A percentile compares a stretch with the other conserved stretches of the same genome.
Conservation (phyloP, 148 eudicot genomes). For the Limonium bicolor region DNA sequence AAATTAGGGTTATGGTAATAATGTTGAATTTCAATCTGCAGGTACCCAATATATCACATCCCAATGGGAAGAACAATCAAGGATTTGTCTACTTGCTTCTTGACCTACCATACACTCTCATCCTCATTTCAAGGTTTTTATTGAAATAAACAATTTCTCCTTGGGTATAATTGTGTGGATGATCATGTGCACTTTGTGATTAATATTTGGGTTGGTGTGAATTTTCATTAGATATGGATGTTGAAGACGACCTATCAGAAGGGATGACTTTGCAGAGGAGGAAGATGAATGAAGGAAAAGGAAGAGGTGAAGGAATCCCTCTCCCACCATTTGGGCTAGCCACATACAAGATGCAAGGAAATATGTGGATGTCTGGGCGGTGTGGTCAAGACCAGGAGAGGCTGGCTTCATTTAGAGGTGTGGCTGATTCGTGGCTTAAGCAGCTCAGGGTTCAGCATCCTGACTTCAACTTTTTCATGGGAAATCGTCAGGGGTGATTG, state of each 20-base stretch:
- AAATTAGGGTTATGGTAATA: too few species aligned
- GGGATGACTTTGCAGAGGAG: too few species aligned
- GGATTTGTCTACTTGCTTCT: conserved; percentile 7
- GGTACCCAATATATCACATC: conserved; percentile 9
- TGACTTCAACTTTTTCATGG: conserved; percentile 77
- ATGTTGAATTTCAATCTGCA: background rate
- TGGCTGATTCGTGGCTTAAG: conserved; percentile 97
- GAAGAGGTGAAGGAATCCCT: conserved; percentile 53
- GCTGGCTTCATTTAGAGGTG: conserved; percentile 56
- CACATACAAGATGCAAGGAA: conserved; percentile 92
- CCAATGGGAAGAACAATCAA: conserved; percentile 4
- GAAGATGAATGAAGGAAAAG: conserved; percentile 18
- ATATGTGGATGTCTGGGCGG: conserved; percentile 48
- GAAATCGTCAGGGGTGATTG: conserved; percentile 47
- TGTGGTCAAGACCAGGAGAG: conserved; percentile 60
- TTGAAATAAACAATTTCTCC: background rate
- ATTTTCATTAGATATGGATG: conserved; percentile 39
- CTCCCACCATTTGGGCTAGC: conserved; percentile 76
- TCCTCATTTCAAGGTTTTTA: conserved; percentile 8
- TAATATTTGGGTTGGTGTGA: background rate
- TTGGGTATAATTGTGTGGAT: background rate
- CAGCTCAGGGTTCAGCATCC: conserved; percentile 85
- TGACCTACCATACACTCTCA: conserved; percentile 10
- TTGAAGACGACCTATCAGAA: conserved; percentile 41
- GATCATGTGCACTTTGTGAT: background rate